Conservation (phyloP, 1,139 yeast species). For the Sugiyamaella castrensis region DNA sequence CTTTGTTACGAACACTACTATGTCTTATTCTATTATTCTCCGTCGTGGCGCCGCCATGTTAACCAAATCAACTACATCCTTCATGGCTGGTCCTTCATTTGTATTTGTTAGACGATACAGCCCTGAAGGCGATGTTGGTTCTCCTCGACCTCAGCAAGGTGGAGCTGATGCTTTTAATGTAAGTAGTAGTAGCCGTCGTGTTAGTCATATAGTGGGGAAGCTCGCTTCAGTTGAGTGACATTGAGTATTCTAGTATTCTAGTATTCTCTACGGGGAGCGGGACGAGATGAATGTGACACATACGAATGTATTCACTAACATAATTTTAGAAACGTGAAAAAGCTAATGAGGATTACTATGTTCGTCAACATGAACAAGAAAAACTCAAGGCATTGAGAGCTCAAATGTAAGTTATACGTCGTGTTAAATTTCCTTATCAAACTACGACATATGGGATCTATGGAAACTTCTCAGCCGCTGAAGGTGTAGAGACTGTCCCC, state of each 20-base stretch:
- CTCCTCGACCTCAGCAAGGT: slow-evolving; percentile 48
- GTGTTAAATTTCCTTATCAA: too few species aligned
- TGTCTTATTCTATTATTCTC: slow-evolving; percentile 12
- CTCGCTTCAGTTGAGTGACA: too few species aligned
- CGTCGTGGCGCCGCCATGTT: slow-evolving; percentile 8
- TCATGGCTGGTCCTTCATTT: slow-evolving; percentile 5
- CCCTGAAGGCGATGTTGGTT: slow-evolving; percentile 52
- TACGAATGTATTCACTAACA: too few species aligned
- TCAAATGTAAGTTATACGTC: slow-evolving; percentile 21
- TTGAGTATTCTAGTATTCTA: too few species aligned
- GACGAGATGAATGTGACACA: too few species aligned
- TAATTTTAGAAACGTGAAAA: slow-evolving; percentile 56
- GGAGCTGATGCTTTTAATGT: slow-evolving; percentile 50
- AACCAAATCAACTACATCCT: slow-evolving; percentile 1
- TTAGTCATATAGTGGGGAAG: not conserved
- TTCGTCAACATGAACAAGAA: slow-evolving; percentile 62
- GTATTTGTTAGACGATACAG: slow-evolving; percentile 21
- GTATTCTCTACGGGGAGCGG: too few species aligned
- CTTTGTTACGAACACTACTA: not conserved
- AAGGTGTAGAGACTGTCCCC: not conserved
- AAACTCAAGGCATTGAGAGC: slow-evolving; percentile 51
- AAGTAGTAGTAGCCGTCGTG: slow-evolving; percentile 22
- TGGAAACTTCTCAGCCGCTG: too few species aligned
- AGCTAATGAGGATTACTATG: slow-evolving; percentile 65
- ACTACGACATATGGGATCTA: too few species aligned